phyloP scores from a whole-genome alignment of 306 rosid genomes.

The Dalbergia oliveri region DNA sequence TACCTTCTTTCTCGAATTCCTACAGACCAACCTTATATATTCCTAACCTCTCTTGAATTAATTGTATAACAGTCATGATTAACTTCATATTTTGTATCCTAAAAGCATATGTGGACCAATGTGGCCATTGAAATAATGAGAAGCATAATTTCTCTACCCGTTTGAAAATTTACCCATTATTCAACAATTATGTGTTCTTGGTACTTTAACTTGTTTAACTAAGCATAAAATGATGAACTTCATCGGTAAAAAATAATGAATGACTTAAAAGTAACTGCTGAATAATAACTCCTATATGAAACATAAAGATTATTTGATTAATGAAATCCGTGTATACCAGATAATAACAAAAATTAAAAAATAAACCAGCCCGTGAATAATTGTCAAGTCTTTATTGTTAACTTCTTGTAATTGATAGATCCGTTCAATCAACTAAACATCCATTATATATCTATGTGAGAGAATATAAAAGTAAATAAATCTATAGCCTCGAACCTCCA shows the following conservation, averaged over 20 bases:
- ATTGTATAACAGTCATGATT: conserved; percentile 45
- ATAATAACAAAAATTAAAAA: too few species aligned
- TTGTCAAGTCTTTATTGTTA: background rate
- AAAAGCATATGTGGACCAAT: conserved; percentile 45
- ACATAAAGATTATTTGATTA: background rate
- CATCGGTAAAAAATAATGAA: conserved; percentile 40
- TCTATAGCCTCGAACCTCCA: background rate
- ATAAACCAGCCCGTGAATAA: background rate
- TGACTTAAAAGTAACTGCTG: conserved; percentile 13
- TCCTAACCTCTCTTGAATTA: conserved; percentile 51
- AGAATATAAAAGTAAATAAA: too few species aligned
- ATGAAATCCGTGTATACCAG: background rate
- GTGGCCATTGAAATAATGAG: conserved; percentile 37
- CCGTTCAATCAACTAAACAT: too few species aligned
- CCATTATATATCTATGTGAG: too few species aligned
- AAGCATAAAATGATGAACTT: conserved; percentile 45
- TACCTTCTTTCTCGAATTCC: conserved; percentile 62
- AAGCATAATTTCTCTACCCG: conserved; percentile 35
- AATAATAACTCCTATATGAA: conserved; percentile 5
- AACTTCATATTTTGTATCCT: conserved; percentile 46
- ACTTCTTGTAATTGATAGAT: background rate
- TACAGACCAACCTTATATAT: conserved; percentile 60
- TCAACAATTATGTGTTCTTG: conserved; percentile 53
- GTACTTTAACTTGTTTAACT: conserved; percentile 54
- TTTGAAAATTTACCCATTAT: conserved; percentile 45